Conservation (phyloP, 2,329 filamentous ascomycete species). For the Diaporthe nobilis region DNA sequence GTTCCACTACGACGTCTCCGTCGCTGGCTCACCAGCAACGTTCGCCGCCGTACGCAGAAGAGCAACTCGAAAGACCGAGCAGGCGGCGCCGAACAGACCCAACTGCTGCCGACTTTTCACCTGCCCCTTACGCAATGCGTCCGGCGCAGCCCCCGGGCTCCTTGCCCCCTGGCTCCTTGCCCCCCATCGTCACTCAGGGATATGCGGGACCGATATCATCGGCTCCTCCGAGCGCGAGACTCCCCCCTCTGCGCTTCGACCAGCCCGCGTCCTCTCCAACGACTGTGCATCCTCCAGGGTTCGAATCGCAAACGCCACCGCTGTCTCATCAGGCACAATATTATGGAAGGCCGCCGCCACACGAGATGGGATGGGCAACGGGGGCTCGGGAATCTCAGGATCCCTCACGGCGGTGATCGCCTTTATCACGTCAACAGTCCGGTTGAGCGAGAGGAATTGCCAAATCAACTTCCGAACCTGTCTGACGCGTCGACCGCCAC, state of each 20-base stretch:
- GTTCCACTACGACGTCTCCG: conserved; percentile 47
- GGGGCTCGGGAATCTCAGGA: conserved; percentile 44
- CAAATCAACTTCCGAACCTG: background rate
- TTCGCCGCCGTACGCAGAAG: conserved; percentile 44
- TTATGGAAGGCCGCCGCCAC: conserved; percentile 48
- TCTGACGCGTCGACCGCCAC: background rate
- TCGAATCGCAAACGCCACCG: conserved; percentile 30
- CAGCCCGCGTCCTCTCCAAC: conserved; percentile 48
- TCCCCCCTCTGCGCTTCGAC: conserved; percentile 66
- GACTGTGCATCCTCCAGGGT: conserved; percentile 43
- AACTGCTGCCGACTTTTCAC: conserved; percentile 42
- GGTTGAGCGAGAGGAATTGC: background rate
- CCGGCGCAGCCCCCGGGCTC: conserved; percentile 51
- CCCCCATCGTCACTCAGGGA: conserved; percentile 53
- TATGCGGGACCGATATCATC: conserved; percentile 33
- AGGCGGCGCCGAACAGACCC: conserved; percentile 63
- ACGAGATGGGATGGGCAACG: conserved; percentile 57
- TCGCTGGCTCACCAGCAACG: conserved; percentile 40
- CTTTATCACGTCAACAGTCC: background rate
- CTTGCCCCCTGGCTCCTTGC: conserved; percentile 54
- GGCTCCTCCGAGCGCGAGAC: conserved; percentile 55
- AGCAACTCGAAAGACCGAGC: conserved; percentile 60
- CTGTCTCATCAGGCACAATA: conserved; percentile 44
- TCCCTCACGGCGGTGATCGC: conserved; percentile 16
- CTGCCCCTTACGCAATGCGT: conserved; percentile 59